Evolutionary conservation across 306 rosid genomes (phyloP), one percentile per base, ranked within the genome.

Genomic region (Dryas octopetala): DNA sequence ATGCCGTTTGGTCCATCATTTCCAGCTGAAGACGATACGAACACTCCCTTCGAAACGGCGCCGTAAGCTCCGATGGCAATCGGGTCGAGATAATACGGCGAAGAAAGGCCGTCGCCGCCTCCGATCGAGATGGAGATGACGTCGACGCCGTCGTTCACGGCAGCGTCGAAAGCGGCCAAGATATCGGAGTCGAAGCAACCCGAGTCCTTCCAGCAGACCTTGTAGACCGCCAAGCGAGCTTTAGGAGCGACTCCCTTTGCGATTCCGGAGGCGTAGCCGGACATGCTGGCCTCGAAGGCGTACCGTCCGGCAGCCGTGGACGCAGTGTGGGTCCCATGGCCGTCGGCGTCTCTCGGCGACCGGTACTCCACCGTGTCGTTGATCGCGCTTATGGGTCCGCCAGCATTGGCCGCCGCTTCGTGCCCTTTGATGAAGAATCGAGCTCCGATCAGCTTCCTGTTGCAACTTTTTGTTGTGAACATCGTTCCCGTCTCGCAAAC

Each of bases 301-400:
- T 93, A 86, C 16, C 96, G 76, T 4, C 98, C 98, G 0, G 92
- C 92, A 1, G 96, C 98, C 5, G 98, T 93, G 9, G 97, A 89
- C 0, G 98, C 98, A 4, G 98, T 93, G 79, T 93, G 98, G 8
- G 96, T 91, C 6, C 98, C 98, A 47, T 93, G 98, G 2, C 98
- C 98, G 54, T 93, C 98, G 23, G 97, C 92, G 32, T 91, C 98
- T 52, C 98, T 84, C 13, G 98, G 96, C 0, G 98, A 93, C 17
- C 97, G 85, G 17, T 74, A 93, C 69, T 93, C 97, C 1, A 87
- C 69, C 0, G 98, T 91, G 32, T 87, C 92, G 74, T 93, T 93
- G 57, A 88, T 81, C 0, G 88, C 85, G 1, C 81, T 68, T 0
- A 88, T 46, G 15, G 89, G 92, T 12, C 96, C 96, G 0, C 86